phyloP scores from a whole-genome alignment of 2,329 filamentous ascomycete genomes.

The Paecilomyces sp. region DNA sequence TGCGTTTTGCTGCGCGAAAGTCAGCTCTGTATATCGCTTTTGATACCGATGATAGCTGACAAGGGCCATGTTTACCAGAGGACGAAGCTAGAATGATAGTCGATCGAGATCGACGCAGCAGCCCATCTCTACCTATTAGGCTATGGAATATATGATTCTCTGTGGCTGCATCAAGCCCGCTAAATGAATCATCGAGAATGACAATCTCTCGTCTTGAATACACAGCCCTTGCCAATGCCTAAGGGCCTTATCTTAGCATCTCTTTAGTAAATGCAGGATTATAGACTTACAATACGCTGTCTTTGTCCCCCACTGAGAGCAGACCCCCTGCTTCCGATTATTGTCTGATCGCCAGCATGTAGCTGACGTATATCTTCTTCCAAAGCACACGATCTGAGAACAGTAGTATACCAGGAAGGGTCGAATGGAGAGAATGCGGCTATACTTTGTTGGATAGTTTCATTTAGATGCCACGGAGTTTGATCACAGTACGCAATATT shows the following conservation, averaged over 20 bases:
- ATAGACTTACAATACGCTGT: conserved; percentile 39
- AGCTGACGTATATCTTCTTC: conserved; percentile 23
- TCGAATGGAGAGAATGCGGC: conserved; percentile 29
- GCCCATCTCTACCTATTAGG: conserved; percentile 7
- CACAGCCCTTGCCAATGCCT: conserved; percentile 37
- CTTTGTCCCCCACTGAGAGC: conserved; percentile 48
- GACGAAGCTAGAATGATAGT: conserved; percentile 8
- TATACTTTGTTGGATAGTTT: conserved; percentile 34
- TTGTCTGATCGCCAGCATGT: conserved; percentile 36
- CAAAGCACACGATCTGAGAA: conserved; percentile 27
- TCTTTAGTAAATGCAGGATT: not conserved
- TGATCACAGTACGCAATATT: conserved; percentile 37
- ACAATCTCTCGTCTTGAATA: conserved; percentile 31
- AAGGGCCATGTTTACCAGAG: conserved; percentile 4
- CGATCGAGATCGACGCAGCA: conserved; percentile 5
- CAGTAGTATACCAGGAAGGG: conserved; percentile 28
- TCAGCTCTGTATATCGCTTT: not conserved
- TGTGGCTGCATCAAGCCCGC: conserved; percentile 9
- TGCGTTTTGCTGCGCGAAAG: conserved; percentile 24
- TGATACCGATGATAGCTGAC: not conserved
- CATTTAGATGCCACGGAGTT: conserved; percentile 35
- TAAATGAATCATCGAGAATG: conserved; percentile 8
- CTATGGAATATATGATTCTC: conserved; percentile 11
- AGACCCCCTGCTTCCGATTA: conserved; percentile 46
- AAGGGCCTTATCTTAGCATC: not conserved